A percentile compares a stretch with the other conserved stretches of the same genome.
Conservation (phyloP, 306 rosid genomes). For the Albizia julibrissin region DNA sequence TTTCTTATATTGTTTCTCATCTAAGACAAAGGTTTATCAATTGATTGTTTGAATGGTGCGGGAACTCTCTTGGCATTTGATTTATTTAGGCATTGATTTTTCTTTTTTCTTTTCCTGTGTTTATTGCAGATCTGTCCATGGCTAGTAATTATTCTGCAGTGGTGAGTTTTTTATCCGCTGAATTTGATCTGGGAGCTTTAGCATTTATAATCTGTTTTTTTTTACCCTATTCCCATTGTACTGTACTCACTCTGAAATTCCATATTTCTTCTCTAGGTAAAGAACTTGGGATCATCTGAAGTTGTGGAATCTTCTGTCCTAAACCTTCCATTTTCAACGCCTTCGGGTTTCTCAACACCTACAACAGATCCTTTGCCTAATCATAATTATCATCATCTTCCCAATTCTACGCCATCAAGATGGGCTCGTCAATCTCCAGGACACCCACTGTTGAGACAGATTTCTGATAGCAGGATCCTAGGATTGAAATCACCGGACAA, state of each 20-base stretch:
- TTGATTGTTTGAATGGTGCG: constrained; percentile 6
- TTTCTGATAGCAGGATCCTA: constrained; percentile 73
- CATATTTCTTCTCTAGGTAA: constrained; percentile 52
- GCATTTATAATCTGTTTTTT: constrained; percentile 34
- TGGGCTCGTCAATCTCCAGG: constrained; percentile 76
- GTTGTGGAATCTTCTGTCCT: constrained; percentile 52
- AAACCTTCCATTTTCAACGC: constrained; percentile 58
- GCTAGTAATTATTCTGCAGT: constrained; percentile 67
- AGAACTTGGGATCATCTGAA: constrained; percentile 51
- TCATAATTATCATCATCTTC: constrained; percentile 47
- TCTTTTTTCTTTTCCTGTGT: constrained; percentile 38
- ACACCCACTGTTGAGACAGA: constrained; percentile 75
- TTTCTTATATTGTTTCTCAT: constrained; percentile 18
- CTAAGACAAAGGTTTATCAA: constrained; percentile 24
- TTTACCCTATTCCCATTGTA: constrained; percentile 22
- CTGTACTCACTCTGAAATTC: constrained; percentile 20
- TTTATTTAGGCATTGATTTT: constrained; percentile 44
- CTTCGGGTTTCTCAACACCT: constrained; percentile 60
- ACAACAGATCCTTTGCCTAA: constrained; percentile 52
- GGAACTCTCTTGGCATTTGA: constrained; percentile 5
- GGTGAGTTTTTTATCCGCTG: constrained; percentile 54
- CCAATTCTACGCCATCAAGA: constrained; percentile 70
- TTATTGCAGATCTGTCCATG: constrained; percentile 67
- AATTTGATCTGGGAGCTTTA: constrained; percentile 31
- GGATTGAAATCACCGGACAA: constrained; percentile 81